Conservation (phyloP, 306 rosid species). For the Delonix regia region DNA sequence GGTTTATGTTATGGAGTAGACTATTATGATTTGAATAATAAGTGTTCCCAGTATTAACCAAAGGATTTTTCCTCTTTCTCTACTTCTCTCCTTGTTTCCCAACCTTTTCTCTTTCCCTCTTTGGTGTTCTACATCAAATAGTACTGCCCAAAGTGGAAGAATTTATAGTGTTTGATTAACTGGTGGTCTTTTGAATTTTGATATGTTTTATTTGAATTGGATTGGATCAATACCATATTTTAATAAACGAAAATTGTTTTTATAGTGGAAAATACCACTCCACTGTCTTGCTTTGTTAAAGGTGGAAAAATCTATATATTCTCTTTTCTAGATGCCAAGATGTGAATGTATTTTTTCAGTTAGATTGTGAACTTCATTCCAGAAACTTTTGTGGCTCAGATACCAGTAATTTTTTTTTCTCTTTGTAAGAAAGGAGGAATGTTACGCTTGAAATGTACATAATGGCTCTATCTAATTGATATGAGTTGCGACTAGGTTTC, state of each 20-base stretch:
- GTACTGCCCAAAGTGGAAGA: neutral
- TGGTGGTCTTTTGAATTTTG: slow-evolving; percentile 7
- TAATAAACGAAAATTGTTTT: neutral
- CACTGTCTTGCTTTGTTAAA: neutral
- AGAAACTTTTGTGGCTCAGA: neutral
- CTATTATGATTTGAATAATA: too few relatives aligned
- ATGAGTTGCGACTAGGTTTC: neutral
- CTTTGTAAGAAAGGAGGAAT: slow-evolving; percentile 10
- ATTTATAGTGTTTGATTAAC: slow-evolving; percentile 1
- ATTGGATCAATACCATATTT: neutral
- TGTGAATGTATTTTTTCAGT: neutral
- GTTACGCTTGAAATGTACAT: slow-evolving; percentile 20
- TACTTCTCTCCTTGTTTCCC: too few relatives aligned
- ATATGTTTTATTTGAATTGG: neutral
- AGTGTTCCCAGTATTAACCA: too few relatives aligned
- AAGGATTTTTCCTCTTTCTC: too few relatives aligned
- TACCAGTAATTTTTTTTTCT: neutral
- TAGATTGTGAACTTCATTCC: neutral
- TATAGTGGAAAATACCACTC: neutral
- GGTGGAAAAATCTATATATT: neutral
- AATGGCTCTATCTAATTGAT: slow-evolving; percentile 22
- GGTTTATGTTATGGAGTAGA: too few relatives aligned
- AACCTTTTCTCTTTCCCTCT: too few relatives aligned
- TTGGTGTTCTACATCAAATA: too few relatives aligned
- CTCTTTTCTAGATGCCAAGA: neutral